Base-by-base conservation (phyloP, 2,329 filamentous ascomycete species). In the Eurotiales sp. region DNA sequence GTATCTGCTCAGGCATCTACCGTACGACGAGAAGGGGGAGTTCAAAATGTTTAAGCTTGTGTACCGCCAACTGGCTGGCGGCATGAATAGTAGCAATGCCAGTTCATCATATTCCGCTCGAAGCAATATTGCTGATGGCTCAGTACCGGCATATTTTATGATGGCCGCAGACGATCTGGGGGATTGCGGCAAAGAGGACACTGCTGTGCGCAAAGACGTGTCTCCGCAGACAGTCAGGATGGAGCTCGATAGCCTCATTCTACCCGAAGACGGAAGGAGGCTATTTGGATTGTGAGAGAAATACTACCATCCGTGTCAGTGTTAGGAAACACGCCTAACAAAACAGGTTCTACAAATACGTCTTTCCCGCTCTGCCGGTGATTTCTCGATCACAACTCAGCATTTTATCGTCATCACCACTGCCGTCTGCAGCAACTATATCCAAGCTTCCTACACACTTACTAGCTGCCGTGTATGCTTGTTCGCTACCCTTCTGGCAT, bases 391-490 rank as follows among this genome's bases (percentile, higher is more conserved):
- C 61, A 5, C 62, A 64, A 39, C 52, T 64, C 27, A 59, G 61
- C 3, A 49, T 64, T 50, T 15, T 8, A 4, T 14, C 50, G 25
- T 55, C 50, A 6, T 56, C 54, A 36, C 59, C 50, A 39, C 55
- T 57, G n/a, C 53, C 59, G 7, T 62, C 64, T 1, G 57, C 63
- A 43, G 23, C 56, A 17, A 50, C 53, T 14, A 50, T 63, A 10
- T 54, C 57, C 8, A 59, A 56, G 11, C 56, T 61, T 0, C 63
- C 64, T 3, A 57, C 62, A 12, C 57, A 61, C 41, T 58, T 68
- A 12, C 49, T 67, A 2, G 63, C 64, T 2, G 65, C 64, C 2
- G 56, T 68, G 8, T 68, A 66, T 47, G 64, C 64, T 10, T 58
- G 64, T 1, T 60, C 65, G 3, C 55, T 67, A 11, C 61, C 64